Base-by-base conservation (phyloP, 768 basidiomycete species). In the Clitopilus passeckerianus region DNA sequence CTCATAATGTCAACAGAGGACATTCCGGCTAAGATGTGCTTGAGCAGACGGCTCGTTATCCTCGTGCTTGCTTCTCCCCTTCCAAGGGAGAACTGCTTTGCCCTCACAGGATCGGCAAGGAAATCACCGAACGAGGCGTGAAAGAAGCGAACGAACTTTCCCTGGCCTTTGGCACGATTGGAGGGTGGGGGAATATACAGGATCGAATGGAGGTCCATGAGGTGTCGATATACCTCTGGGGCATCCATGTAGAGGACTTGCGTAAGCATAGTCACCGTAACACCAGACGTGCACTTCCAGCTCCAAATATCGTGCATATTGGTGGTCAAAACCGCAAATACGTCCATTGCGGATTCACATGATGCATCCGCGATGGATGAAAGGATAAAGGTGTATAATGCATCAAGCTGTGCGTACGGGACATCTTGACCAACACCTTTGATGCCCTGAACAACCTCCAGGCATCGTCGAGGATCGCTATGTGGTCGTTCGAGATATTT, bases 401-500 rank as follows among this genome's bases (percentile, higher is more conserved):
- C 55, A 41, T 65, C 64, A 2, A 65, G 46, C 15, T 61, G 53
- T 18, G 60, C 50, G 34, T 59, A 61, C 5, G 65, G 62, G 18
- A 16, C 20, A 16, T 60, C 58, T 16, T 27, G 23, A 20, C 27
- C 30, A 18, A 54, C 22, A 41, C 20, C 37, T 15, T 60, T 22
- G 9, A 63, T 46, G 22, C 57, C 56, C 10, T 64, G 57, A 23
- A 67, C 34, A 23, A 60, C 54, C 5, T 65, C 53, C 23, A 67
- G 57, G n/a, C 58, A 54, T 10, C 50, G 54, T 6, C 44, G 44
- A 12, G 67, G 66, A 10, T 53, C 46, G 50, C 59, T 57, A 5
- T 50, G 54, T 16, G 56, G 57, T 9, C 64, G 60, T 20, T 63
- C 61, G 35, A 72, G 57, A 46, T 63, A 71, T 54, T 65, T 67